Base-by-base conservation (phyloP, 2,329 filamentous ascomycete genomes). In the Scopulariopsis brevicaulis region DNA sequence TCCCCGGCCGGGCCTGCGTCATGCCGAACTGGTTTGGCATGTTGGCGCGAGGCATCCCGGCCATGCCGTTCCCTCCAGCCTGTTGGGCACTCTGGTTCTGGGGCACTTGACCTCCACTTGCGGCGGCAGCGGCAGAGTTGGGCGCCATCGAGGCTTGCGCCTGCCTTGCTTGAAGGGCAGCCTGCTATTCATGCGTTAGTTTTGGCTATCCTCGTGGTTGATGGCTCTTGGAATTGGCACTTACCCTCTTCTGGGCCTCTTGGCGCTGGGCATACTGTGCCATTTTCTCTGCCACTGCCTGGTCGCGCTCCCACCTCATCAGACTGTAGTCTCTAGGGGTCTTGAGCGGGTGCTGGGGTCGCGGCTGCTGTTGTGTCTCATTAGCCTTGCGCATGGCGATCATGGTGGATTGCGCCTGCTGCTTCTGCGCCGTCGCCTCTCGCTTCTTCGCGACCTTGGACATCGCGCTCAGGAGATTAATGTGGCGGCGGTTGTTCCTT, bases 391-490 rank as follows among this genome's bases (percentile, higher is more conserved):
- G 85, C 70, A 90, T 84, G 35, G 88, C 87, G 54, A 90, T 89
- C 59, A 90, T 82, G 12, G 86, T 82, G 60, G 84, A 81, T 66
- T 96, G 89, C 68, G 96, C 90, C 67, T 93, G 88, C 68, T 94
- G 89, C 74, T 97, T 97, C 68, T 94, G 90, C 32, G 84, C 76
- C 28, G 83, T 80, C 12, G 88, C 87, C 72, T 99, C 94, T 28
- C 93, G 84, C 73, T 96, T 97, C 77, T 96, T 95, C 1, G 92
- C 92, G 54, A 96, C 72, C 69, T 97, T 99, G 50, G 92, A 84
- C 90, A 97, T 96, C 3, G 89, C 89, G 71, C 97, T 93, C 63
- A 99, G 86, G 65, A 97, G 79, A 53, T 88, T 89, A 59, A 97
- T 76, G 67, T 96, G 90, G 67, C 91, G 90, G 62, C 91, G 89